Conservation (phyloP, 768 basidiomycete genomes). For the Lentinula edodes region DNA sequence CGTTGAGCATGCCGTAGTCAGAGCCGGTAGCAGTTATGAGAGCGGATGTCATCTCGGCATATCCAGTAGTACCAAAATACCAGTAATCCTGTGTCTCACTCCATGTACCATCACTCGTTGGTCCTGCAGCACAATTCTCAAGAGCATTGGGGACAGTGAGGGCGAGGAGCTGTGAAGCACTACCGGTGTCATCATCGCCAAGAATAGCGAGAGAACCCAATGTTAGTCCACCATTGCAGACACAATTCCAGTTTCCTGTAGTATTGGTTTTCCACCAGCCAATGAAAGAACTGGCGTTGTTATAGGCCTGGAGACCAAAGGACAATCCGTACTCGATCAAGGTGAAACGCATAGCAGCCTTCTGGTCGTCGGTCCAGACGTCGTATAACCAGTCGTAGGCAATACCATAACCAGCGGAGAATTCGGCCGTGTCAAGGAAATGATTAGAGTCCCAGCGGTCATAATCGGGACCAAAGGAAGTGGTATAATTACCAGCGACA, state of each 20-base stretch:
- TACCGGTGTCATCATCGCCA: slow-evolving; percentile 73
- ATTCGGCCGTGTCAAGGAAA: slow-evolving; percentile 92
- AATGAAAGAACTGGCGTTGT: slow-evolving; percentile 26
- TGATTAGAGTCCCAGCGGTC: slow-evolving; percentile 84
- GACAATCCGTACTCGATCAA: slow-evolving; percentile 76
- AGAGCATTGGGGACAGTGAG: slow-evolving; percentile 71
- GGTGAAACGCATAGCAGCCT: slow-evolving; percentile 56
- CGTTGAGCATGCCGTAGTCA: slow-evolving; percentile 62
- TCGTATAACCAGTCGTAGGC: slow-evolving; percentile 98
- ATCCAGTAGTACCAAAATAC: slow-evolving; percentile 91
- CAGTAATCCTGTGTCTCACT: slow-evolving; percentile 91
- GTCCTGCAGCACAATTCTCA: slow-evolving; percentile 63
- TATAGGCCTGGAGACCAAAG: slow-evolving; percentile 55
- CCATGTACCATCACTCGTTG: slow-evolving; percentile 81
- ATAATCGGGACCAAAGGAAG: slow-evolving; percentile 55
- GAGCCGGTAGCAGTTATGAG: slow-evolving; percentile 85
- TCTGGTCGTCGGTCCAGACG: slow-evolving; percentile 71
- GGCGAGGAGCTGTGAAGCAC: slow-evolving; percentile 59
- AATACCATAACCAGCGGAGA: slow-evolving; percentile 83
- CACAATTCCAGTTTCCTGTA: slow-evolving; percentile 97
- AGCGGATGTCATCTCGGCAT: slow-evolving; percentile 83
- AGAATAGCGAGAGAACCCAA: slow-evolving; percentile 88
- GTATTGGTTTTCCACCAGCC: slow-evolving; percentile 79
- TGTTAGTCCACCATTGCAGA: slow-evolving; percentile 88
- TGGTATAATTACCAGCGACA: slow-evolving; percentile 66